A percentile compares a stretch with the other conserved stretches of the same genome.
Evolutionary conservation across 176 grass and related monocot genomes (phyloP).

Genomic region (Triticum aestivum): DNA sequence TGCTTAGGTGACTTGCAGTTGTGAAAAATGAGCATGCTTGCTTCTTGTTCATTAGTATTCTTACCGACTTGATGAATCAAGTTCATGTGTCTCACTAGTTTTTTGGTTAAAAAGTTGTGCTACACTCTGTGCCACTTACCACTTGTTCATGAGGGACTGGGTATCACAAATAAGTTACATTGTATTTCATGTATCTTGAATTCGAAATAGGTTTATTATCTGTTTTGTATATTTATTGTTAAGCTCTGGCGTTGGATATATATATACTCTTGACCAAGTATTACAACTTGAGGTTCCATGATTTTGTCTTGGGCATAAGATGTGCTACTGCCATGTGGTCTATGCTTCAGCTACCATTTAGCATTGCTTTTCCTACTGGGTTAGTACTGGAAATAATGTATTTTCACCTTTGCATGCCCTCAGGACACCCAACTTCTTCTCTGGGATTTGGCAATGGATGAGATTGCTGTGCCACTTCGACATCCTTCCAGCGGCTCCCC

Average conservation of each 20-base stretch:
- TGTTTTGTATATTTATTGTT: slow-evolving; percentile 7
- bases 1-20: not conserved
- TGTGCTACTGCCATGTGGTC: not conserved
- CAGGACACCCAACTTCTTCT: slow-evolving; percentile 89
- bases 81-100: not conserved
- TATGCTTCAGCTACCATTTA: slow-evolving; percentile 23
- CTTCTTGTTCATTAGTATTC: not conserved
- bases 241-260: not conserved
- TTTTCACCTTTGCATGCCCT: slow-evolving; percentile 12
- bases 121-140: not conserved
- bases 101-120: not conserved
- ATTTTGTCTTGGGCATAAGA: slow-evolving; percentile 3
- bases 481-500: slow-evolving; percentile 65
- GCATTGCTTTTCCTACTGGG: not conserved
- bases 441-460: slow-evolving; percentile 87
- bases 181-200: not conserved
- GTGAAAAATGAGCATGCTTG: not conserved
- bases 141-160: not conserved
- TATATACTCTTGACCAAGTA: slow-evolving; percentile 12
- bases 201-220: not conserved
- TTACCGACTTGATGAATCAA: not conserved
- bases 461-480: slow-evolving; percentile 72
- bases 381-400: slow-evolving; percentile 5
- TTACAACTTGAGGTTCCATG: slow-evolving; percentile 14
- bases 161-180: not conserved